phyloP scores from a whole-genome alignment of 2,329 filamentous ascomycete genomes.

The Claviceps capensis region DNA sequence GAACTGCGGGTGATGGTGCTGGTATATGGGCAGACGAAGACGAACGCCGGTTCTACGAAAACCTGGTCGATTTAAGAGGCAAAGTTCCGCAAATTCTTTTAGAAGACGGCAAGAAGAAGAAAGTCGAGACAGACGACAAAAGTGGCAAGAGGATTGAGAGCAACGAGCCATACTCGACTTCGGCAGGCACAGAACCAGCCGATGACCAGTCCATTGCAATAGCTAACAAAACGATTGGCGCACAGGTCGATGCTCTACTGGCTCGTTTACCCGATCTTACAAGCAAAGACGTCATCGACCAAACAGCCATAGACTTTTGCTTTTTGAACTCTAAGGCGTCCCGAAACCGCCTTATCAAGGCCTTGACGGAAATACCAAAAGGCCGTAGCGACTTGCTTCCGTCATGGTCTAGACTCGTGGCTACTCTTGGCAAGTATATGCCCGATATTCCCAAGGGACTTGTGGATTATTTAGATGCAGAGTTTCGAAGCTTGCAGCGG shows the following conservation, averaged over 20 bases:
- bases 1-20: constrained; percentile 76
- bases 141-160: constrained; percentile 58
- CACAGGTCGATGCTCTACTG: constrained; percentile 85
- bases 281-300: constrained; percentile 81
- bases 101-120: constrained; percentile 93
- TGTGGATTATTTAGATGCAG: constrained; percentile 84
- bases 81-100: constrained; percentile 89
- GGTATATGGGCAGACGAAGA: constrained; percentile 99
- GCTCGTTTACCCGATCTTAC: constrained; percentile 81
- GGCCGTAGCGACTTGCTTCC: constrained; percentile 84
- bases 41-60: constrained; percentile 95
- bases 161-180: constrained; percentile 38
- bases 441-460: constrained; percentile 85
- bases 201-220: constrained; percentile 91
- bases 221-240: constrained; percentile 92
- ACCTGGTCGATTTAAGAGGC: constrained; percentile 84
- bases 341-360: constrained; percentile 83
- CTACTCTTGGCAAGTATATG: constrained; percentile 87
- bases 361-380: constrained; percentile 87
- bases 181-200: constrained; percentile 33
- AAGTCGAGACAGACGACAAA: constrained; percentile 65
- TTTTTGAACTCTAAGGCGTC: constrained; percentile 98
- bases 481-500: constrained; percentile 90
- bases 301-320: constrained; percentile 91
- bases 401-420: constrained; percentile 81